Conservation (phyloP, 2,329 filamentous ascomycete genomes). For the Aspergillus sp. region DNA sequence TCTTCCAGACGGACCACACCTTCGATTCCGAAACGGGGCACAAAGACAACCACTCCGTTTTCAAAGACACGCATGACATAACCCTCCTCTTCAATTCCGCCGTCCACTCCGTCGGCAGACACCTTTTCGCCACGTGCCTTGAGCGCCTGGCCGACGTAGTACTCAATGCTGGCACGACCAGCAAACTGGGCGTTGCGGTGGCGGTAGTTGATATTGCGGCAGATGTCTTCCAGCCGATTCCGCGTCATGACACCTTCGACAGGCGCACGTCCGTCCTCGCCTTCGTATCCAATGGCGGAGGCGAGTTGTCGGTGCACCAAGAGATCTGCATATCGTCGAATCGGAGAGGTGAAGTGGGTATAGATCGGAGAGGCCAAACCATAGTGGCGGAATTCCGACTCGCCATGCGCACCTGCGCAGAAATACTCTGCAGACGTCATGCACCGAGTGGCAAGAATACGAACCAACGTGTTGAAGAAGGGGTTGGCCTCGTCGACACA, state of each 20-base stretch:
- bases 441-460: constrained; percentile 95
- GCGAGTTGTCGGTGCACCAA: constrained; percentile 92
- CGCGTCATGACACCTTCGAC: constrained; percentile 77
- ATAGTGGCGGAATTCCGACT: constrained; percentile 95
- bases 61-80: constrained; percentile 97
- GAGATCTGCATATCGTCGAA: constrained; percentile 95
- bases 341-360: constrained; percentile 97
- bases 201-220: constrained; percentile 96
- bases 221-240: constrained; percentile 84
- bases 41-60: constrained; percentile 95
- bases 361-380: constrained; percentile 95
- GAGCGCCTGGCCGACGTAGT: constrained; percentile 95
- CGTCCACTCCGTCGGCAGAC: constrained; percentile 31
- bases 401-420: constrained; percentile 86
- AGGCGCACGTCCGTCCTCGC: constrained; percentile 57
- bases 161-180: constrained; percentile 89
- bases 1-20: constrained; percentile 83
- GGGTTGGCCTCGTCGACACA: constrained; percentile 79
- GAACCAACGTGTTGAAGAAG: constrained; percentile 97
- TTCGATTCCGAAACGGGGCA: constrained; percentile 94
- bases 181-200: constrained; percentile 97
- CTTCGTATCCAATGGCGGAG: constrained; percentile 85
- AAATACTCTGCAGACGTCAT: constrained; percentile 99
- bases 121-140: constrained; percentile 62
- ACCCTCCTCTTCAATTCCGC: constrained; percentile 72